Evolutionary conservation across 1,139 yeast genomes (phyloP), one percentile per base, ranked within the genome.

Genomic region (Scheffersomyces parashehatae): DNA sequence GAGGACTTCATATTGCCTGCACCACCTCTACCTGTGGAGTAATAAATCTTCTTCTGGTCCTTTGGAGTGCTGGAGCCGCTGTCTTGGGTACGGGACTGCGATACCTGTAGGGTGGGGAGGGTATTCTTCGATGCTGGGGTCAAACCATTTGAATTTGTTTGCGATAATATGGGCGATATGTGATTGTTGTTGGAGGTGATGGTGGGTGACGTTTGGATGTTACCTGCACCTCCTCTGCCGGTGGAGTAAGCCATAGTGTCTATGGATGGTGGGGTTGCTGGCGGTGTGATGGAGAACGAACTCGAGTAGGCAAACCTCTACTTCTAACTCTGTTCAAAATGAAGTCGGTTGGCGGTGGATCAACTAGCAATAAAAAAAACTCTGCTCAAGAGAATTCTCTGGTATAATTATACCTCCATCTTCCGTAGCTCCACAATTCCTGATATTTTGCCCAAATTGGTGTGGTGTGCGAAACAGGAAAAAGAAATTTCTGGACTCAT

Each of bases 21-120:
- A 4, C 95, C 93, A 9, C 95, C 95, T 50, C 95, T 74, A 9
- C 93, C 93, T 0, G 89, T 83, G n/a, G 86, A 79, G 52, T 74
- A 71, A 50, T 66, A 69, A 7, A 68, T 66, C 47, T 65, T 66
- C 39, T 75, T 75, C 12, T 39, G 32, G 33, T 39, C 44, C 15
- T 41, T 43, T 12, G 35, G 35, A 35, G 40, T 40, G 35, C 26
- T 35, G 24, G 37, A 20, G 8, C 34, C 14, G 29, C 20, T 8
- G 6, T 47, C 39, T 14, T 30, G 37, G 12, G 46, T 36, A 4
- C 35, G 14, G 7, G 48, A 32, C 26, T 45, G 45, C 4, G 46
- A 31, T 8, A 35, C 35, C 13, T 43, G 48, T 24, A 34, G 39
- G 32, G 40, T 40, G 30, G 48, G 39, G 33, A 31, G 24, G n/a